phyloP scores from a whole-genome alignment of 768 basidiomycete genomes.

The Tylopilus vinaceipallidus region DNA sequence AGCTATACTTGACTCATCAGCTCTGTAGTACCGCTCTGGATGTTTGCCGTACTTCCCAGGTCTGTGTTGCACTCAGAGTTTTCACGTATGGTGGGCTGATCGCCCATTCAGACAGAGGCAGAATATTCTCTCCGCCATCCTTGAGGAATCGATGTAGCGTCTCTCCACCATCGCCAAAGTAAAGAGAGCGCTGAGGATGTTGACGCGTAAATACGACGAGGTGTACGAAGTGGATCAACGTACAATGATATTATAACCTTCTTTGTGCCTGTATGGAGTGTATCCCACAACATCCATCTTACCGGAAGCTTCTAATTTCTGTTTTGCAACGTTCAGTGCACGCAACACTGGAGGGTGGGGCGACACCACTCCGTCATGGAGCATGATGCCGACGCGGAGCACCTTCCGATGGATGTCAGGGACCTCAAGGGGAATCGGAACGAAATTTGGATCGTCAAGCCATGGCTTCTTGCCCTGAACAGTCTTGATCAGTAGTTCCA shows the following conservation, averaged over 20 bases:
- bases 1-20: constrained; percentile 21
- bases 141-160: constrained; percentile 20
- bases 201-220: neutral
- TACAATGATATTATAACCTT: constrained; percentile 33
- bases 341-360: constrained; percentile 43
- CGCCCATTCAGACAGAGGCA: constrained; percentile 39
- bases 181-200: constrained; percentile 32
- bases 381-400: constrained; percentile 29
- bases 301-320: constrained; percentile 33
- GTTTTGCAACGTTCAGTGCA: constrained; percentile 38
- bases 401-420: constrained; percentile 27
- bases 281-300: constrained; percentile 39
- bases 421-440: constrained; percentile 30
- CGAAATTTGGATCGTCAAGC: constrained; percentile 36
- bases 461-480: constrained; percentile 38
- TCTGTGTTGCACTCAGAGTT: constrained; percentile 21
- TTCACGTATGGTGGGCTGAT: constrained; percentile 27
- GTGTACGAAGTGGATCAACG: constrained; percentile 1
- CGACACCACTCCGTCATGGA: constrained; percentile 36
- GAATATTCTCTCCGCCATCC: constrained; percentile 34
- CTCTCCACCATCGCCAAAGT: constrained; percentile 39
- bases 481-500: constrained; percentile 19
- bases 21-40: neutral
- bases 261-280: constrained; percentile 34
- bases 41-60: constrained; percentile 29